A percentile compares a stretch with the other conserved stretches of the same genome.
These are phyloP conservation scores for Phaeosphaeria sp. DNA, from an alignment of 2,329 filamentous ascomycete genomes.

Conservation along the genomic window DNA sequence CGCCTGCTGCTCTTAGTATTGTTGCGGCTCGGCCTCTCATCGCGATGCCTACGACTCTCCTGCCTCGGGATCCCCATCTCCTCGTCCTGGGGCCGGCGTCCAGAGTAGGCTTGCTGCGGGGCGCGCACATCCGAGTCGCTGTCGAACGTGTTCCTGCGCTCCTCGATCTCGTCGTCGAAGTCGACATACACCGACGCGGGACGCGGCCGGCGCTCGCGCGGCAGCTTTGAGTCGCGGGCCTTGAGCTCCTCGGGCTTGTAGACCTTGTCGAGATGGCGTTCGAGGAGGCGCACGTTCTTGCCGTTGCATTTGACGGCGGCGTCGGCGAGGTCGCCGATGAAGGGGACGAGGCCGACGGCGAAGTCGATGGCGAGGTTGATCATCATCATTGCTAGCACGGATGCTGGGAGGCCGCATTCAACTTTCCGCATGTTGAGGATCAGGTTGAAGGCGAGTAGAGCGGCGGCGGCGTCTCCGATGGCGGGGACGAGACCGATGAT, in stretches of 20 bases:
- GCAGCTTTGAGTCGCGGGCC: slow-evolving; percentile 24
- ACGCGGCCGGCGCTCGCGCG: slow-evolving; percentile 37
- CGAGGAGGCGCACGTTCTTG: slow-evolving; percentile 74
- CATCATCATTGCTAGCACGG: slow-evolving; percentile 74
- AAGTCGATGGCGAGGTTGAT: slow-evolving; percentile 81
- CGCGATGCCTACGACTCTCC: slow-evolving; percentile 24
- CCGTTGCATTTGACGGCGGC: slow-evolving; percentile 78
- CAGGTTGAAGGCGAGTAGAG: slow-evolving; percentile 69
- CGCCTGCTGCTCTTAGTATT: slow-evolving; percentile 32
- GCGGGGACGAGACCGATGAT: slow-evolving; percentile 84
- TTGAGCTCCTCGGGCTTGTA: slow-evolving; percentile 58
- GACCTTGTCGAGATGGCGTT: slow-evolving; percentile 71
- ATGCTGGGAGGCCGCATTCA: slow-evolving; percentile 74
- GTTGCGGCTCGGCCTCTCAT: slow-evolving; percentile 32
- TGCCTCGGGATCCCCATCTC: slow-evolving; percentile 39
- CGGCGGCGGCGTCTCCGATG: slow-evolving; percentile 58
- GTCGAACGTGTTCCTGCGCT: slow-evolving; percentile 29
- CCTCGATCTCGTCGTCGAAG: slow-evolving; percentile 49
- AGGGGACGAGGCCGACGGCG: slow-evolving; percentile 73
- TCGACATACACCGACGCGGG: slow-evolving; percentile 58
- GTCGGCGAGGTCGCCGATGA: slow-evolving; percentile 78
- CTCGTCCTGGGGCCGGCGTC: slow-evolving; percentile 35
- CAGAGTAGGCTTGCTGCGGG: slow-evolving; percentile 38
- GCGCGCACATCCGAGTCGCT: slow-evolving; percentile 34
- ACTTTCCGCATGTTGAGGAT: slow-evolving; percentile 74